Base-by-base conservation (phyloP, 2,329 filamentous ascomycete genomes). In the Metarhizium rileyi region DNA sequence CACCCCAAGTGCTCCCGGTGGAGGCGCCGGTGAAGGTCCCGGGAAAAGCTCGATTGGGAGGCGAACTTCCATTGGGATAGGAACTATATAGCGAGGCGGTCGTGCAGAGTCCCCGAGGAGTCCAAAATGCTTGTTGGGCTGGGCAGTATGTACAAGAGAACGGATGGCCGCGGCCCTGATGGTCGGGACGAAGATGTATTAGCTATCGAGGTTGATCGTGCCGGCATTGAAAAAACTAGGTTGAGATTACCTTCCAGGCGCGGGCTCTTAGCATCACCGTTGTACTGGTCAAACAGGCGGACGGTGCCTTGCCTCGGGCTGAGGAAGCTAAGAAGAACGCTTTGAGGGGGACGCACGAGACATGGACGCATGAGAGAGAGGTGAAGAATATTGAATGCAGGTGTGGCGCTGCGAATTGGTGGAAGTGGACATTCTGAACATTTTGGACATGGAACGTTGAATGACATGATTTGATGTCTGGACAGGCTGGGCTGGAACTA, bases 211-310 rank as follows among this genome's bases (percentile, higher is more conserved):
- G 16, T 8, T 20, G n/a, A 6, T 20, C n/a, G 6, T 42, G 5
- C 25, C 4, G 20, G 25, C 10, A 14, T 48, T 47, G 49, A 47
- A 48, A 36, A 47, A 9, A 48, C 54, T 10, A 47, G 42, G 55
- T 35, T 9, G 20, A 36, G 9, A n/a, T 26, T 36, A 72, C 72
- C 65, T 66, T 66, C 59, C 64, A 67, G 57, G 63, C 52, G 54
- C 65, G 65, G 56, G 65, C 64, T 63, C 69, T 70, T 53, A 74
- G 67, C 71, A 74, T 74, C 54, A 56, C 64, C 58, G 56, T 52
- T 50, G 51, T 45, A 47, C 47, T 35, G 30, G 26, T 35, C 42
- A 44, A 38, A 20, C 44, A 46, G 56, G 27, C 12, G 38, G 14
- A 20, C 20, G 12, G 22, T 12, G 38, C 14, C 6, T 25, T 42